Evolutionary conservation across 257 asterid genomes (phyloP).

Genomic region (Anisodus tanguticus): DNA sequence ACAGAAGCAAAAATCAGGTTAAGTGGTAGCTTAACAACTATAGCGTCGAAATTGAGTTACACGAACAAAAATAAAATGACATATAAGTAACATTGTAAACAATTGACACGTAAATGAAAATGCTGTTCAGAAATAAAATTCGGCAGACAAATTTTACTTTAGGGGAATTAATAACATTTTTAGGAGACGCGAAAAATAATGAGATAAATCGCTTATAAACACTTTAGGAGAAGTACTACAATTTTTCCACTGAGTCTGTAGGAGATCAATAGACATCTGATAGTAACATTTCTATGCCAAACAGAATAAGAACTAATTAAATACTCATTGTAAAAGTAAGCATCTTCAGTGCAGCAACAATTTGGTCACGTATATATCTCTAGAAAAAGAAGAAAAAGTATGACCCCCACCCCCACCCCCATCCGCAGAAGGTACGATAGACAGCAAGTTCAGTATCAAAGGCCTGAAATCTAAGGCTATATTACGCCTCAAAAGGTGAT

Average conservation of each 20-base stretch:
- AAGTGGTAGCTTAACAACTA: neutral
- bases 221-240: neutral
- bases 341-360: neutral
- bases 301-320: neutral
- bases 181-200: neutral
- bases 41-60: neutral
- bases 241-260: neutral
- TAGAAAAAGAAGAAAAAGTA: too few species aligned
- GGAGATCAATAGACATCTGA: neutral
- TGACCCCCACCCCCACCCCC: neutral
- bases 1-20: neutral
- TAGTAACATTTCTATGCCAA: too few species aligned
- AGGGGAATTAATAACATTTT: neutral
- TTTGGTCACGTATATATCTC: neutral
- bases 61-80: too few species aligned
- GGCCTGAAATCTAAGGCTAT: neutral
- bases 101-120: neutral
- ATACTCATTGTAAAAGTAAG: neutral
- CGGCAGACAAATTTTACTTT: neutral
- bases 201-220: neutral
- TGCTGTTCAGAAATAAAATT: neutral
- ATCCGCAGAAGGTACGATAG: neutral
- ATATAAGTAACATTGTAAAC: neutral
- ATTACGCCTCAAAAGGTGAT: neutral
- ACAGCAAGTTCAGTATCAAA: neutral